A percentile compares a stretch with the other conserved stretches of the same genome.
Conservation (phyloP, 2,329 filamentous ascomycete genomes). For the Ophiostoma sp. region DNA sequence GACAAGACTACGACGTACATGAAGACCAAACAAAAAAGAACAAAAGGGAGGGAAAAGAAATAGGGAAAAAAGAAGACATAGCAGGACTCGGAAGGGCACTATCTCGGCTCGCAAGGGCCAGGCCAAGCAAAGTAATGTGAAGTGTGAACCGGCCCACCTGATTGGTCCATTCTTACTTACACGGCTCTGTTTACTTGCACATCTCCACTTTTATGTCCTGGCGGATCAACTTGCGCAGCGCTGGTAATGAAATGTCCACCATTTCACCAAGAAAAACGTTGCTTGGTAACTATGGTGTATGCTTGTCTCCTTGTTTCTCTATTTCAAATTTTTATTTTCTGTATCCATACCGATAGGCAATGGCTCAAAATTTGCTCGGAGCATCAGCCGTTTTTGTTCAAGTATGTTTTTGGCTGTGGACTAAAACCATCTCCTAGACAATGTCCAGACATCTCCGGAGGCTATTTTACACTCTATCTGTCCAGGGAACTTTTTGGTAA, state of each 20-base stretch:
- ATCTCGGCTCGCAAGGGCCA: not conserved
- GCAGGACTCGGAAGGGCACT: not conserved
- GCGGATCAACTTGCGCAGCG: not conserved
- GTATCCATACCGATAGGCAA: not conserved
- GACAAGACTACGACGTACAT: not conserved
- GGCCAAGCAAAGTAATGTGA: not conserved
- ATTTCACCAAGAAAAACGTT: not conserved
- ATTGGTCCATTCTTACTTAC: not conserved
- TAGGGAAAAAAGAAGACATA: not conserved
- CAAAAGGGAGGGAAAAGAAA: not conserved
- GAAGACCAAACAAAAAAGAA: not conserved
- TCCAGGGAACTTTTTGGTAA: not conserved
- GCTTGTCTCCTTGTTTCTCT: not conserved
- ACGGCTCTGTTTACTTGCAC: not conserved
- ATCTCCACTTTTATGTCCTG: not conserved
- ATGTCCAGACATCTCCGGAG: not conserved
- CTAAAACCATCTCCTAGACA: not conserved
- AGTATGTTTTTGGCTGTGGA: not conserved
- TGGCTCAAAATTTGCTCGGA: not conserved
- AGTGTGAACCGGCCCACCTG: not conserved
- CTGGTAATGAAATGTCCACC: not conserved
- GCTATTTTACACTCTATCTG: no score
- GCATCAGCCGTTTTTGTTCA: not conserved
- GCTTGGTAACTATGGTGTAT: not conserved
- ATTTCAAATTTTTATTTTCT: not conserved